Evolutionary conservation across 495 filamentous ascomycete genomes (phyloP).

Genomic region (Penicillium dipodomyicola): DNA sequence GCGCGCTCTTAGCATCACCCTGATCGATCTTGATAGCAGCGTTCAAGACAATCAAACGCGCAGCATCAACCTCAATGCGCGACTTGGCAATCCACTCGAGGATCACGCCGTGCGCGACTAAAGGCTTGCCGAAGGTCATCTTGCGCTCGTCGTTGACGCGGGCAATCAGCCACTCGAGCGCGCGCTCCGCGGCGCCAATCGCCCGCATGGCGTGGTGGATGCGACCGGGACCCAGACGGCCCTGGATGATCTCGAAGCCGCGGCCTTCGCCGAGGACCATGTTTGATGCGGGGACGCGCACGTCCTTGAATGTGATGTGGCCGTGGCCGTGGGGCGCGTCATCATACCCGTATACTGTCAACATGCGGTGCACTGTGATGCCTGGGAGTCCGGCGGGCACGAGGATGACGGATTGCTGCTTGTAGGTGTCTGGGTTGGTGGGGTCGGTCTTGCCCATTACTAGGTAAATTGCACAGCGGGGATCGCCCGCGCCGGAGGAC

Average conservation of each 20-base stretch:
- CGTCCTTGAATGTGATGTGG: slow-evolving; percentile 81
- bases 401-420: slow-evolving; percentile 85
- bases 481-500: slow-evolving; percentile 88
- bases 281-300: slow-evolving; percentile 72
- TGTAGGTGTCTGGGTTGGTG: slow-evolving; percentile 68
- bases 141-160: slow-evolving; percentile 86
- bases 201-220: slow-evolving; percentile 94
- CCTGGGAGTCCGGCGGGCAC: slow-evolving; percentile 74
- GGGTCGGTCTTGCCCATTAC: slow-evolving; percentile 87
- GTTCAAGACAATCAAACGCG: slow-evolving; percentile 81
- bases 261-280: slow-evolving; percentile 86
- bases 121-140: slow-evolving; percentile 76
- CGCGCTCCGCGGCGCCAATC: slow-evolving; percentile 80
- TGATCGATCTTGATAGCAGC: slow-evolving; percentile 88
- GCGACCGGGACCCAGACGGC: slow-evolving; percentile 83
- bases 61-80: slow-evolving; percentile 85
- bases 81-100: slow-evolving; percentile 91
- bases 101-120: slow-evolving; percentile 84
- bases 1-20: slow-evolving; percentile 71
- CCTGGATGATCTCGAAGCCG: slow-evolving; percentile 97
- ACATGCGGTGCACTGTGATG: slow-evolving; percentile 79
- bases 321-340: slow-evolving; percentile 93
- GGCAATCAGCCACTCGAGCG: slow-evolving; percentile 84
- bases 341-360: slow-evolving; percentile 89
- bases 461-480: slow-evolving; percentile 83